Base-by-base conservation (phyloP, 2,329 filamentous ascomycete species). In the Fusarium brachygibbosum region DNA sequence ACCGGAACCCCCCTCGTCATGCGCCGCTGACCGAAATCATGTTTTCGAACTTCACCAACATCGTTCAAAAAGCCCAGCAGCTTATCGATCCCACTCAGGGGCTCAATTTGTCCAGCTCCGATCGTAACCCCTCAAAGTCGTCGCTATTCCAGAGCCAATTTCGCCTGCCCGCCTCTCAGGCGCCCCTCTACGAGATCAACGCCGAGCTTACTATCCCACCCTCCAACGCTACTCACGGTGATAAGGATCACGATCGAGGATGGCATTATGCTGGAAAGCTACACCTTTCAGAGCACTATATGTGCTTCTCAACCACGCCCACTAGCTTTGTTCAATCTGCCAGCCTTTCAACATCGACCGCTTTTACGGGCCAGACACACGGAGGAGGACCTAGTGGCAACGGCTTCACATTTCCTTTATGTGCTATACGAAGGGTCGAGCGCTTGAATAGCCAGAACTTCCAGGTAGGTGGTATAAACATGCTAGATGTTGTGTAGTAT, bases 141-240 rank as follows among this genome's bases (percentile, higher is more conserved):
- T 91, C 92, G 52, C 88, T 98, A 62, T 99, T 98, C 83, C 94
- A 96, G 82, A 91, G 92, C 79, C 96, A 99, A 82, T 99, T 99
- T 84, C 93, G 96, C 71, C 91, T 99, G 34, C 96, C 96, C 45
- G 90, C 93, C 76, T 91, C 93, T 38, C 95, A 99, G 82, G 94
- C 92, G 68, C 96, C 96, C 58, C 87, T 98, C 60, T 94, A 97
- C 82, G 96, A 99, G 84, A 98, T 99, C 82, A 94, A 92, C 65
- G 94, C 96, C 76, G 96, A 99, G 84, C 88, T 99, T 63, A 97
- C 94, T 58, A 92, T 99, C 62, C 90, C 91, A 57, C 90, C 88
- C 66, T 88, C 88, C 69, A 92, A 91, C 79, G 87, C 84, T 72
- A 90, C 86, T 64, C 88, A 90, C 49, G 90, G 91, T 64, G 92